Conservation (phyloP, 441 rosid species). For the Flueggea neowawraea region DNA sequence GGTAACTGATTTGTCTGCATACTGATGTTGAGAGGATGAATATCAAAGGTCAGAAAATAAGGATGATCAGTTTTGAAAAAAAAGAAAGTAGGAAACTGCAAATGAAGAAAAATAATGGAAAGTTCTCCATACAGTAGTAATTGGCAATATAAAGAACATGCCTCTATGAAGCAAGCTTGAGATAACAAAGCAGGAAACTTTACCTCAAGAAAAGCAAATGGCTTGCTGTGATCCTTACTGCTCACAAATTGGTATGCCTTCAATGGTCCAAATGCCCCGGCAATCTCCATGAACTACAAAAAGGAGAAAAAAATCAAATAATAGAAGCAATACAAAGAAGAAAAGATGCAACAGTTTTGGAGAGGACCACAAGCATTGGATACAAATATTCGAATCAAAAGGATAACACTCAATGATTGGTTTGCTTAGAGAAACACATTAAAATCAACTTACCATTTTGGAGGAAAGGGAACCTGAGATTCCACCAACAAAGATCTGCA, state of each 20-base stretch:
- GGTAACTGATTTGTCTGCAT: slow-evolving; percentile 66
- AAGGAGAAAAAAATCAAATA: slow-evolving; percentile 8
- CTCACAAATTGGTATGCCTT: slow-evolving; percentile 64
- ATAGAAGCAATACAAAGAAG: not conserved
- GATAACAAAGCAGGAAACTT: slow-evolving; percentile 11
- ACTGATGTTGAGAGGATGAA: slow-evolving; percentile 42
- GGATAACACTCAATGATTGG: not conserved
- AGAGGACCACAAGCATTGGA: not conserved
- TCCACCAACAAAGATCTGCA: slow-evolving; percentile 95
- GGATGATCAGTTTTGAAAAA: not conserved
- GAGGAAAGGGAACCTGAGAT: slow-evolving; percentile 68
- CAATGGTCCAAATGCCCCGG: slow-evolving; percentile 78
- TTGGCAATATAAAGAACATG: not conserved
- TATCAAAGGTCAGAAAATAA: slow-evolving; percentile 2
- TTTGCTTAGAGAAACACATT: not conserved
- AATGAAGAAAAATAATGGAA: slow-evolving; percentile 6
- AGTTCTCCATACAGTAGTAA: slow-evolving; percentile 3
- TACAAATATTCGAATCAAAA: not conserved
- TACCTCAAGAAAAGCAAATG: slow-evolving; percentile 85
- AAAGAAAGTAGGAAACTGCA: no score
- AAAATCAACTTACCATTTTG: slow-evolving; percentile 65
- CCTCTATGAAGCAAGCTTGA: slow-evolving; percentile 4
- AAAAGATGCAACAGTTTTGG: not conserved
- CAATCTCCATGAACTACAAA: slow-evolving; percentile 80
- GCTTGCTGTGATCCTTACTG: slow-evolving; percentile 28